Percentiles rank a stretch among this genome's conserved stretches.
Evolutionary conservation across 1,139 yeast species (phyloP).

Genomic region (Lizanozyma gosingica): DNA sequence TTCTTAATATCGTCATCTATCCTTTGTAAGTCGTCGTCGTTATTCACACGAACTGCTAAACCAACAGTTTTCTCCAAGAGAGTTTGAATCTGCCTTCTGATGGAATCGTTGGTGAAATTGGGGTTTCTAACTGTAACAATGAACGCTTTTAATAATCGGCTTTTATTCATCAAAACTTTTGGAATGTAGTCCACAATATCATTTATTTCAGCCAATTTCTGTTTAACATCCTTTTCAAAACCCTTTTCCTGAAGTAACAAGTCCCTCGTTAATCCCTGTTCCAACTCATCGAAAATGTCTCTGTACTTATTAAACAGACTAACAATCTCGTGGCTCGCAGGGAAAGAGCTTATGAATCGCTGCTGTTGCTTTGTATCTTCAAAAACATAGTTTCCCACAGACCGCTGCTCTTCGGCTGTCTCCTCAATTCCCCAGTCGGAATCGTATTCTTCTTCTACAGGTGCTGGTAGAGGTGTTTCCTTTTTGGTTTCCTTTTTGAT

Average conservation of each 20-base stretch:
- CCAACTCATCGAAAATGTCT: neutral
- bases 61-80: neutral
- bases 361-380: neutral
- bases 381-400: constrained; percentile 1
- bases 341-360: neutral
- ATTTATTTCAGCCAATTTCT: neutral
- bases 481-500: constrained; percentile 12
- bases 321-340: neutral
- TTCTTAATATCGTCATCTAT: neutral
- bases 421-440: constrained; percentile 40
- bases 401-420: constrained; percentile 6
- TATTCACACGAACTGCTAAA: neutral
- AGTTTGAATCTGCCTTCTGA: neutral
- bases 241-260: neutral
- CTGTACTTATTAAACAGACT: neutral
- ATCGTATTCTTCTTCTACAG: constrained; percentile 23
- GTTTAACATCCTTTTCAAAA: neutral
- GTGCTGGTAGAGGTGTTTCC: constrained; percentile 6
- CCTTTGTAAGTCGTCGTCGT: neutral
- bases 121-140: neutral
- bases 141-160: neutral
- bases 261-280: neutral
- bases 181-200: neutral
- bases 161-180: neutral
- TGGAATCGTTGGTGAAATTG: neutral